Conservation (phyloP, 2,329 filamentous ascomycete genomes). For the Seiridium unicorne region DNA sequence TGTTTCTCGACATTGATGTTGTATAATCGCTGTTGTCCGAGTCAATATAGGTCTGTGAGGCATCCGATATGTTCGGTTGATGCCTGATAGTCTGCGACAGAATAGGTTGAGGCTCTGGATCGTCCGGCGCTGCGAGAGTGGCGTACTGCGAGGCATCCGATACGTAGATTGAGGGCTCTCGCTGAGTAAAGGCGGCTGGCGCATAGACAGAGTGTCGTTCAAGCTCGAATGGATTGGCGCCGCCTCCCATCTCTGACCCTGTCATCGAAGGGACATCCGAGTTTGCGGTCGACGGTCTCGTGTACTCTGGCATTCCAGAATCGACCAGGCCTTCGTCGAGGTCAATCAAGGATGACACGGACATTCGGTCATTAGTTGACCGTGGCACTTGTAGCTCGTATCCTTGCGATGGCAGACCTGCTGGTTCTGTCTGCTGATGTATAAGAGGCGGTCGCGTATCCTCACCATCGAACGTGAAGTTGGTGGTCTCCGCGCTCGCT, state of each 20-base stretch:
- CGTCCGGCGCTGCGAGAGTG: constrained; percentile 24
- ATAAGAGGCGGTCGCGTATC: constrained; percentile 41
- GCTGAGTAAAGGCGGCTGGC: constrained; percentile 20
- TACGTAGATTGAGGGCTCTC: constrained; percentile 55
- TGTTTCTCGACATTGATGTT: background rate
- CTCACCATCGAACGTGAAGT: constrained; percentile 44
- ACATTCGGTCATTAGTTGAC: constrained; percentile 36
- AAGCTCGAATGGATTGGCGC: constrained; percentile 57
- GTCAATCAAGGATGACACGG: constrained; percentile 48
- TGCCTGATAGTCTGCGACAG: constrained; percentile 12
- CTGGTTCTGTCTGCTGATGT: constrained; percentile 52
- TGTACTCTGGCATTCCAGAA: constrained; percentile 50
- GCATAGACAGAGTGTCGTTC: constrained; percentile 61
- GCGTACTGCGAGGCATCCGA: constrained; percentile 56
- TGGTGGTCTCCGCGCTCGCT: constrained; percentile 50
- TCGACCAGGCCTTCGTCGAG: constrained; percentile 41
- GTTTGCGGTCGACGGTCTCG: constrained; percentile 56
- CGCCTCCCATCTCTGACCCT: constrained; percentile 54
- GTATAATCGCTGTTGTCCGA: constrained; percentile 10
- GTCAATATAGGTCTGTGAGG: constrained; percentile 12
- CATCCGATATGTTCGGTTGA: constrained; percentile 9
- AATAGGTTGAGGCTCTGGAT: constrained; percentile 19
- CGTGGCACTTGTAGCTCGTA: constrained; percentile 40
- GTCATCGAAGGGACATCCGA: constrained; percentile 56
- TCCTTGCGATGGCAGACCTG: constrained; percentile 36